phyloP scores from a whole-genome alignment of 768 basidiomycete species.

The Coprinellus aureogranulatus region DNA sequence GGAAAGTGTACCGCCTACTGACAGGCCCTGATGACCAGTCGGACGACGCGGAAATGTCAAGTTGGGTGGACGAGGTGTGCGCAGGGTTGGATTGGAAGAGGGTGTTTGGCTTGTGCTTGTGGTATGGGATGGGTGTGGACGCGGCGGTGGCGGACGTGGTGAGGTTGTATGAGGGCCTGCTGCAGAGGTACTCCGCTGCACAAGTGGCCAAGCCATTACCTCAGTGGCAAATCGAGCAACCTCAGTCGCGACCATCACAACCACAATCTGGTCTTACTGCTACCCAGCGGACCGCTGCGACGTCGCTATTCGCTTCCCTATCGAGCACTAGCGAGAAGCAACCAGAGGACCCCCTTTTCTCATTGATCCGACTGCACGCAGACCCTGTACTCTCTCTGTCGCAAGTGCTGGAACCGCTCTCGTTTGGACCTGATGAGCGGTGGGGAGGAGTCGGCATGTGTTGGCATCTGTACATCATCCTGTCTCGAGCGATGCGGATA shows the following conservation, averaged over 20 bases:
- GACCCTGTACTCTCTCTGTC: constrained; percentile 71
- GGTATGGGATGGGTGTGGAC: constrained; percentile 78
- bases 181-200: constrained; percentile 26
- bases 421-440: constrained; percentile 70
- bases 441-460: constrained; percentile 70
- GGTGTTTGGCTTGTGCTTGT: constrained; percentile 84
- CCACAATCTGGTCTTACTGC: constrained; percentile 19
- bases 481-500: constrained; percentile 77
- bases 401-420: constrained; percentile 66
- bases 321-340: constrained; percentile 18
- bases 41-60: constrained; percentile 50
- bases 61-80: constrained; percentile 47
- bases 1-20: constrained; percentile 81
- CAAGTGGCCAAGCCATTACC: constrained; percentile 55
- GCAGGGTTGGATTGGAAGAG: constrained; percentile 91
- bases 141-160: constrained; percentile 71
- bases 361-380: constrained; percentile 75
- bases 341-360: constrained; percentile 68
- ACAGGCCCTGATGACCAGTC: constrained; percentile 63
- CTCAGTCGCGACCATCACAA: constrained; percentile 25
- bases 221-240: constrained; percentile 41
- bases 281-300: constrained; percentile 5
- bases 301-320: constrained; percentile 33
- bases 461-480: constrained; percentile 90
- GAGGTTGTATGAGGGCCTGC: constrained; percentile 52